Conservation (phyloP, 2,329 filamentous ascomycete species). For the Aspergillus sp. region DNA sequence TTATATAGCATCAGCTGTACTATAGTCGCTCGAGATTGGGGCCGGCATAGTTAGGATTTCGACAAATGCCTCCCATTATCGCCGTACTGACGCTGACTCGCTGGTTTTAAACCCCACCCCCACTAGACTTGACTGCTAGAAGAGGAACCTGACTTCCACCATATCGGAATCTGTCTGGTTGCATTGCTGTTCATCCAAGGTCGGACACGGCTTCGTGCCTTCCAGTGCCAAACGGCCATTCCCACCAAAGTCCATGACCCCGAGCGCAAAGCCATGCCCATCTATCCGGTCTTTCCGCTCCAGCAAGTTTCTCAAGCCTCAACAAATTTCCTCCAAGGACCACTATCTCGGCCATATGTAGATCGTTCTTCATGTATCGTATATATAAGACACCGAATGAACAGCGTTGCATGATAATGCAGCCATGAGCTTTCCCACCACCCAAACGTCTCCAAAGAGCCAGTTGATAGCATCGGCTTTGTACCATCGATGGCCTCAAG, state of each 20-base stretch:
- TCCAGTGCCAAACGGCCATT: constrained; percentile 14
- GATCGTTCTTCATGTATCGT: not conserved
- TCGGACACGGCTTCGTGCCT: constrained; percentile 12
- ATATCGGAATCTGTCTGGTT: constrained; percentile 9
- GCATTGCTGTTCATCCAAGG: constrained; percentile 10
- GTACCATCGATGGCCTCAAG: not conserved
- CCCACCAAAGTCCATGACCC: constrained; percentile 13
- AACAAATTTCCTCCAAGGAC: constrained; percentile 11
- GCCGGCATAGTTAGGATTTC: constrained; percentile 29
- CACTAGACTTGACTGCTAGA: constrained; percentile 14
- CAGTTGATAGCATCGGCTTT: not conserved
- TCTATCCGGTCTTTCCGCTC: constrained; percentile 6
- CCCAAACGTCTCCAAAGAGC: not conserved
- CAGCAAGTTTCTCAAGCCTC: constrained; percentile 11
- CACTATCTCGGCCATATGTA: constrained; percentile 11
- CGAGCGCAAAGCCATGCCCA: constrained; percentile 5
- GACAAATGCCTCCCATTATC: constrained; percentile 27
- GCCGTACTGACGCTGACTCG: constrained; percentile 21
- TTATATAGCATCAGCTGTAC: constrained; percentile 58
- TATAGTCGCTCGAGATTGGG: constrained; percentile 44
- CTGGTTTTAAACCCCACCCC: constrained; percentile 17
- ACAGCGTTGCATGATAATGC: constrained; percentile 2
- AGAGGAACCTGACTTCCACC: constrained; percentile 8
- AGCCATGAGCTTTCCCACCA: constrained; percentile 12
- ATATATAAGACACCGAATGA: constrained; percentile 13